Base-by-base conservation (phyloP, 2,329 filamentous ascomycete species). In the Colletotrichum lini region DNA sequence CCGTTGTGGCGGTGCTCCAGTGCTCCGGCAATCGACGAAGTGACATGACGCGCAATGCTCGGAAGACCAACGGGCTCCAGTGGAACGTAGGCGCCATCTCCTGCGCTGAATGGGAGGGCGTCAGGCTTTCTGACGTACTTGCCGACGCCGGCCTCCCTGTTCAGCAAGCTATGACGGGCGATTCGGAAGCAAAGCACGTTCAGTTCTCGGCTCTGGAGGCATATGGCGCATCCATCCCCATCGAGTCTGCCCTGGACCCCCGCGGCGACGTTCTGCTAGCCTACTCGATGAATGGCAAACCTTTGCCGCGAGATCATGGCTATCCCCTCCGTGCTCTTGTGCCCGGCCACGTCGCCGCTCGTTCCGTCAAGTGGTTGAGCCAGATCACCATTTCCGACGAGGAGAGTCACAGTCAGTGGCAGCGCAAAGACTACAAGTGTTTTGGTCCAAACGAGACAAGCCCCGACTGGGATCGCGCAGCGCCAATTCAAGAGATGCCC, bases 361-460 rank as follows among this genome's bases (percentile, higher is more conserved):
- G 91, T 2, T 90, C 88, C 7, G 91, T 92, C 73, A 93, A 93
- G 76, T 93, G 91, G 91, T 82, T 93, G 2, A 89, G 85, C 72
- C 87, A 87, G 54, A 90, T 93, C 65, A 85, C 88, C 0, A 83
- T 93, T 2, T 88, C 89, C 49, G 89, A 90, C 67, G 91, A 93
- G 73, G 91, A 93, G 78, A 91, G 89, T 74, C 80, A 85, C 4
- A 90, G 87, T 53, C 87, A 91, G 76, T 92, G 90, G 90, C 90
- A 93, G 77, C 84, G 88, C 26, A 85, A 87, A 21, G 91, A 93
- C 77, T 93, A 93, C 80, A 93, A 93, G 78, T 89, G 87, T 75
- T 92, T 93, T 70, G 89, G 90, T 0, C 90, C 91, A 4, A 91
- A 91, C 76, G 85, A 90, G 77, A 82, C 82, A 42, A 84, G 85